These are phyloP conservation scores for Penicillium sp. DNA, from an alignment of 2,329 filamentous ascomycete species.

Conservation along the genomic window DNA sequence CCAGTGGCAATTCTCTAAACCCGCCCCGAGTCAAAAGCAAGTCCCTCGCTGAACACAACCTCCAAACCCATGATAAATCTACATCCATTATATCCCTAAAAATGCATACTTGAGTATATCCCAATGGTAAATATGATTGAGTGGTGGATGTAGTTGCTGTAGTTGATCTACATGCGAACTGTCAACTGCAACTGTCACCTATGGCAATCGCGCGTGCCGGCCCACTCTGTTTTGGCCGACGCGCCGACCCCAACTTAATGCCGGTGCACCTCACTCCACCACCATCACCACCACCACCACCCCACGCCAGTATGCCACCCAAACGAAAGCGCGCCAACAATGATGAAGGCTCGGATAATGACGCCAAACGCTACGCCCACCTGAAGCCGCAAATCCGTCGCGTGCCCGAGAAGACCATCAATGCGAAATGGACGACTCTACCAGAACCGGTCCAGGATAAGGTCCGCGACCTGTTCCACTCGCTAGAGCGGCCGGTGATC, in stretches of 20 bases:
- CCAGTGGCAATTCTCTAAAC: too few species aligned
- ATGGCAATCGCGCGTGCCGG: conserved; percentile 1
- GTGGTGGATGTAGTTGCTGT: too few species aligned
- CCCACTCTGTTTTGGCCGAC: conserved; percentile 25
- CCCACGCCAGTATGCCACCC: conserved; percentile 25
- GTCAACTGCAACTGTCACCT: neutral
- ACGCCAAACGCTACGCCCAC: conserved; percentile 40
- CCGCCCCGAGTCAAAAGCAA: too few species aligned
- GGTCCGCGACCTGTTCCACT: conserved; percentile 46
- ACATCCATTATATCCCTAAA: too few species aligned
- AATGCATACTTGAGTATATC: too few species aligned
- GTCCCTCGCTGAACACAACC: too few species aligned
- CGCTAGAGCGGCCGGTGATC: conserved; percentile 49
- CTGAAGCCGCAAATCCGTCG: conserved; percentile 47
- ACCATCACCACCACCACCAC: neutral
- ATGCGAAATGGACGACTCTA: conserved; percentile 51
- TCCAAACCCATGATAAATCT: too few species aligned
- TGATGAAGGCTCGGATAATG: conserved; percentile 21
- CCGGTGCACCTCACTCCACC: conserved; percentile 5
- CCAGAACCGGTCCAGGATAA: conserved; percentile 48
- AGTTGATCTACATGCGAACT: neutral
- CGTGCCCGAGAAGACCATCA: conserved; percentile 48
- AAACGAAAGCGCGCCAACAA: conserved; percentile 35
- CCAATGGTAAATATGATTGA: too few species aligned
- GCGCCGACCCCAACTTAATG: conserved; percentile 14